A percentile compares a stretch with the other conserved stretches of the same genome.
phyloP scores from a whole-genome alignment of 805 yeast species.

The Barnettozyma populi region DNA sequence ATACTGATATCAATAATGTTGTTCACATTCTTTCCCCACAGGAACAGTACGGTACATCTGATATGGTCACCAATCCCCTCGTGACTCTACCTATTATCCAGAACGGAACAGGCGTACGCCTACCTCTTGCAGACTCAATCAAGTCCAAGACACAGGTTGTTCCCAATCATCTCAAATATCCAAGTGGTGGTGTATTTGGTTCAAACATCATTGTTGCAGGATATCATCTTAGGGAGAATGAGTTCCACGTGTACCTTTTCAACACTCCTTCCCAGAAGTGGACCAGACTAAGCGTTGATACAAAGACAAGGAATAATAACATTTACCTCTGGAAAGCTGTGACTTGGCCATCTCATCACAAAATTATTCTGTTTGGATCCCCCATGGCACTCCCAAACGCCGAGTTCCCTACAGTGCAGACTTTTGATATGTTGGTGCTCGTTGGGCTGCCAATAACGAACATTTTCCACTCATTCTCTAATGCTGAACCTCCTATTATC shows the following conservation, averaged over 20 bases:
- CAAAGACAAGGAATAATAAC: slow-evolving; percentile 35
- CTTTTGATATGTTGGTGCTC: slow-evolving; percentile 39
- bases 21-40: slow-evolving; percentile 18
- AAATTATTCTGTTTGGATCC: slow-evolving; percentile 55
- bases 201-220: slow-evolving; percentile 61
- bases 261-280: slow-evolving; percentile 54
- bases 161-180: slow-evolving; percentile 46
- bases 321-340: slow-evolving; percentile 64
- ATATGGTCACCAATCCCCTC: slow-evolving; percentile 24
- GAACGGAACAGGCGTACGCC: slow-evolving; percentile 28
- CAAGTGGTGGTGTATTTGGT: slow-evolving; percentile 62
- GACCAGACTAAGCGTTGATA: slow-evolving; percentile 53
- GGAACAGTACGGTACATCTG: slow-evolving; percentile 2
- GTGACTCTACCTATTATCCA: slow-evolving; percentile 30
- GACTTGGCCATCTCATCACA: slow-evolving; percentile 77
- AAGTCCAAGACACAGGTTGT: slow-evolving; percentile 26
- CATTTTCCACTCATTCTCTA: slow-evolving; percentile 26
- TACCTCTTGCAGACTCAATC: slow-evolving; percentile 22
- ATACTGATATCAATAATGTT: slow-evolving; percentile 13
- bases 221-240: slow-evolving; percentile 38
- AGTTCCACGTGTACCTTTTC: slow-evolving; percentile 44
- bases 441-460: slow-evolving; percentile 54
- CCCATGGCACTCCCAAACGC: slow-evolving; percentile 19
- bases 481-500: slow-evolving; percentile 7
- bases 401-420: slow-evolving; percentile 34